Percentiles rank a stretch among this genome's conserved stretches.
phyloP scores from a whole-genome alignment of 108 stramenopile genomes.

The Cyclotella kingstonii region DNA sequence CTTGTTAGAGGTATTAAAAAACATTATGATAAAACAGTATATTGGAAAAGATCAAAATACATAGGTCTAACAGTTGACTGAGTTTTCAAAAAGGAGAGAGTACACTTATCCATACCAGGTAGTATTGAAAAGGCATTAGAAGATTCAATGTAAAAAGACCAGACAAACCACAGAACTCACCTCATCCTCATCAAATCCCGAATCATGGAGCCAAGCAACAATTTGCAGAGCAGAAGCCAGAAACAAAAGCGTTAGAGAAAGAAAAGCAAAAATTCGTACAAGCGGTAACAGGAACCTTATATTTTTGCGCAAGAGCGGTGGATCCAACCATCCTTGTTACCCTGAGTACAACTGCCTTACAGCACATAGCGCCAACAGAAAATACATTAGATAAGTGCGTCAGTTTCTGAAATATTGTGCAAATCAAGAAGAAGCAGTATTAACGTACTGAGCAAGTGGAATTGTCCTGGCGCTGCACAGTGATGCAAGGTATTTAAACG shows the following conservation, averaged over 20 bases:
- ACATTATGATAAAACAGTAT: too few species aligned
- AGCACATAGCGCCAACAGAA: slow-evolving; percentile 26
- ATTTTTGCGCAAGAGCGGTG: slow-evolving; percentile 45
- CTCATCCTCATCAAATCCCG: slow-evolving; percentile 18
- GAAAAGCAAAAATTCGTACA: slow-evolving; percentile 24
- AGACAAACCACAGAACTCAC: slow-evolving; percentile 34
- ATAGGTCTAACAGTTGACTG: too few species aligned
- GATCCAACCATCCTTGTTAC: slow-evolving; percentile 9
- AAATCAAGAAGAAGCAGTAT: slow-evolving; percentile 39
- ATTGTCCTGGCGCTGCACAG: slow-evolving; percentile 14
- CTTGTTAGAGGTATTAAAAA: too few species aligned
- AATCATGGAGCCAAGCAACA: slow-evolving; percentile 43
- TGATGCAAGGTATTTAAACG: not conserved
- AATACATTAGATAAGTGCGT: slow-evolving; percentile 11
- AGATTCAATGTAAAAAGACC: slow-evolving; percentile 40
- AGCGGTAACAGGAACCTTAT: slow-evolving; percentile 37
- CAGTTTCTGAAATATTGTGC: slow-evolving; percentile 48
- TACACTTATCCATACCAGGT: slow-evolving; percentile 47
- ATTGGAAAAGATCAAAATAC: too few species aligned
- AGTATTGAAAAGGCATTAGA: slow-evolving; percentile 41
- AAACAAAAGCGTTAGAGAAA: slow-evolving; percentile 8
- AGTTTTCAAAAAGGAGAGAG: slow-evolving; percentile 32
- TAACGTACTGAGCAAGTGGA: slow-evolving; percentile 34
- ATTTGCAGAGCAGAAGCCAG: slow-evolving; percentile 11
- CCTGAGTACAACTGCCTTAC: not conserved